Percentiles rank a stretch among this genome's conserved stretches.
These are phyloP conservation scores for Craterostigma plantagineum DNA, from an alignment of 257 asterid species.

Conservation along the genomic window DNA sequence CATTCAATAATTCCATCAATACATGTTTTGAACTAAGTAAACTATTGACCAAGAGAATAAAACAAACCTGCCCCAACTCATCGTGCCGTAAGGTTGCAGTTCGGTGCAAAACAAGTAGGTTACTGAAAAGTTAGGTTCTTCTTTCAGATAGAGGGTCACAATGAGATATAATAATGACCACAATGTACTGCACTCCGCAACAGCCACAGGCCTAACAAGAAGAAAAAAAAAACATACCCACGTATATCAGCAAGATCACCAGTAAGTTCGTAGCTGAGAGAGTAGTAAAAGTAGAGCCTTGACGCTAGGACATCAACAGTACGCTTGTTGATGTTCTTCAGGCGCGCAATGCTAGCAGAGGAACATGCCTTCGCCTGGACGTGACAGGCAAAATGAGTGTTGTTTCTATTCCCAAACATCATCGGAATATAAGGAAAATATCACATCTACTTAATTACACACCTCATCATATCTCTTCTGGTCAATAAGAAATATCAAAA, in stretches of 20 bases:
- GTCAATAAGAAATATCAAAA: constrained; percentile 60
- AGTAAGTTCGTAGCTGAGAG: constrained; percentile 73
- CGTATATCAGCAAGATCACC: constrained; percentile 84
- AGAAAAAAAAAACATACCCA: constrained; percentile 35
- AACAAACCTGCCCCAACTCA: constrained; percentile 89
- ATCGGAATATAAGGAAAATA: too few species aligned
- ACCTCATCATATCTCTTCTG: constrained; percentile 67
- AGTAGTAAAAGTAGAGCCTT: constrained; percentile 74
- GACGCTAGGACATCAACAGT: constrained; percentile 78
- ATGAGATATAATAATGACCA: constrained; percentile 3
- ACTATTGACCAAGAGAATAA: too few species aligned
- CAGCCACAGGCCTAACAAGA: not conserved
- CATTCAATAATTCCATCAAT: too few species aligned
- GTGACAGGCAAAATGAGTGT: constrained; percentile 8
- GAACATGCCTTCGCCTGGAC: constrained; percentile 84
- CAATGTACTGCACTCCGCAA: constrained; percentile 2
- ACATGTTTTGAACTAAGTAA: too few species aligned
- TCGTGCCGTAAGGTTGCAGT: constrained; percentile 85
- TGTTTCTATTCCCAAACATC: too few species aligned
- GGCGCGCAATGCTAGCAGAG: constrained; percentile 68
- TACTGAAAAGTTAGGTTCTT: constrained; percentile 20
- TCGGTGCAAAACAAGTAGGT: constrained; percentile 75
- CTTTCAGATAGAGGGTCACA: too few species aligned
- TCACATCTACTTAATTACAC: not conserved
- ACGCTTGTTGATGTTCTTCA: constrained; percentile 59